phyloP scores from a whole-genome alignment of 768 basidiomycete genomes.

The Pulveroboletus ravenelii region DNA sequence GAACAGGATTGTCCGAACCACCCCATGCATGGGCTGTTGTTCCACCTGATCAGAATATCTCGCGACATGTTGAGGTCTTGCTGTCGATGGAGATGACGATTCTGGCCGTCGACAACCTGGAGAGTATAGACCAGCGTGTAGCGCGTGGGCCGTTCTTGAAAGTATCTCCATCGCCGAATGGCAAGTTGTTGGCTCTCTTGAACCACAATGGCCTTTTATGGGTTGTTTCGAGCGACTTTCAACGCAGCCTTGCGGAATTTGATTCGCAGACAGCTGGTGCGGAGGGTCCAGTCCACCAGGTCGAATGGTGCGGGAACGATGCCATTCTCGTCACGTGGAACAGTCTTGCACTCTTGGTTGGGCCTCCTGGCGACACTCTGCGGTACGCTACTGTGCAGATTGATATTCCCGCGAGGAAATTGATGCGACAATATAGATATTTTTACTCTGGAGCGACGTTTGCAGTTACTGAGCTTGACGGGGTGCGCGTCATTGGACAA shows the following conservation, averaged over 20 bases:
- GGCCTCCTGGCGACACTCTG: constrained; percentile 84
- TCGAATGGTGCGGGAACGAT: constrained; percentile 97
- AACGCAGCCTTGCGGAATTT: constrained; percentile 83
- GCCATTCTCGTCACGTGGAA: constrained; percentile 87
- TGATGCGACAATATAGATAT: constrained; percentile 48
- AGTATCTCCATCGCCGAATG: constrained; percentile 88
- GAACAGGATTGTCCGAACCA: constrained; percentile 64
- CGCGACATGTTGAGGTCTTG: constrained; percentile 85
- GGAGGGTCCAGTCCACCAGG: constrained; percentile 58
- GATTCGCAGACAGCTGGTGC: constrained; percentile 58
- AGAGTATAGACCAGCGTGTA: constrained; percentile 82
- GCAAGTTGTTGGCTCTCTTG: constrained; percentile 83
- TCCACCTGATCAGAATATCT: constrained; percentile 84
- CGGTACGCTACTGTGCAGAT: constrained; percentile 47
- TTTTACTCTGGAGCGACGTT: constrained; percentile 71
- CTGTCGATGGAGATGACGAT: constrained; percentile 79
- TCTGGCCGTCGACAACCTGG: constrained; percentile 82
- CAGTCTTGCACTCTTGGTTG: constrained; percentile 73
- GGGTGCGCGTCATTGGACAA: constrained; percentile 76
- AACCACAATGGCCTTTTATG: constrained; percentile 70
- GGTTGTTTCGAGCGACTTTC: constrained; percentile 96
- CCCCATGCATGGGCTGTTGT: constrained; percentile 86
- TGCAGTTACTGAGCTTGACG: constrained; percentile 84
- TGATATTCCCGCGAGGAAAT: background rate
- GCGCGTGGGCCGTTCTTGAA: constrained; percentile 86